Percentiles rank a stretch among this genome's conserved stretches.
Conservation (phyloP, 495 filamentous ascomycete species). For the Coniosporium apollinis region DNA sequence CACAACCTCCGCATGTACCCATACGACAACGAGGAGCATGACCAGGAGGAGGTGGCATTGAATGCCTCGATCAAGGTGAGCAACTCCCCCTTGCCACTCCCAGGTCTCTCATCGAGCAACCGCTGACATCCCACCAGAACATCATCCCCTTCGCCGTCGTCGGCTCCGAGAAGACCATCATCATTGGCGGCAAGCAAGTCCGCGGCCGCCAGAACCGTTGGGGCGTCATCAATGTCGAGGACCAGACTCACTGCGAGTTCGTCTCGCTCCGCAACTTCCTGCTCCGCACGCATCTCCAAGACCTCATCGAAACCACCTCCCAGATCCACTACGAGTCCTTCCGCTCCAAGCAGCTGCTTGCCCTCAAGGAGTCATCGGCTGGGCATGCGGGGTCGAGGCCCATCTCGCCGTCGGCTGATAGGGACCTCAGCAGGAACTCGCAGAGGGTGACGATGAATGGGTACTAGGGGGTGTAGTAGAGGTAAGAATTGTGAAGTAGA, state of each 20-base stretch:
- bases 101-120: neutral
- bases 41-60: conserved; percentile 85
- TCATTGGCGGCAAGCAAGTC: conserved; percentile 93
- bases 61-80: conserved; percentile 90
- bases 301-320: conserved; percentile 97
- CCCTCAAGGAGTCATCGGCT: conserved; percentile 82
- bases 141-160: conserved; percentile 97
- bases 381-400: conserved; percentile 69
- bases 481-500: no score
- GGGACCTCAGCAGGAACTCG: conserved; percentile 90
- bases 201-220: conserved; percentile 97
- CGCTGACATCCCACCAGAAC: conserved; percentile 32
- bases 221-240: conserved; percentile 99
- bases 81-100: conserved; percentile 1
- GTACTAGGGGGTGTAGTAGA: no score
- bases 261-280: conserved; percentile 96
- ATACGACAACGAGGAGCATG: conserved; percentile 97
- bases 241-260: conserved; percentile 99
- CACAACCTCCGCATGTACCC: conserved; percentile 99
- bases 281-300: conserved; percentile 87
- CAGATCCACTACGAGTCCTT: conserved; percentile 99
- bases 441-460: conserved; percentile 97
- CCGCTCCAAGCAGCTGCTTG: conserved; percentile 96
- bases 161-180: conserved; percentile 92
- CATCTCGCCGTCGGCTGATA: conserved; percentile 84